Evolutionary conservation across 495 filamentous ascomycete genomes (phyloP).

Genomic region (Penicillium diatomitis): DNA sequence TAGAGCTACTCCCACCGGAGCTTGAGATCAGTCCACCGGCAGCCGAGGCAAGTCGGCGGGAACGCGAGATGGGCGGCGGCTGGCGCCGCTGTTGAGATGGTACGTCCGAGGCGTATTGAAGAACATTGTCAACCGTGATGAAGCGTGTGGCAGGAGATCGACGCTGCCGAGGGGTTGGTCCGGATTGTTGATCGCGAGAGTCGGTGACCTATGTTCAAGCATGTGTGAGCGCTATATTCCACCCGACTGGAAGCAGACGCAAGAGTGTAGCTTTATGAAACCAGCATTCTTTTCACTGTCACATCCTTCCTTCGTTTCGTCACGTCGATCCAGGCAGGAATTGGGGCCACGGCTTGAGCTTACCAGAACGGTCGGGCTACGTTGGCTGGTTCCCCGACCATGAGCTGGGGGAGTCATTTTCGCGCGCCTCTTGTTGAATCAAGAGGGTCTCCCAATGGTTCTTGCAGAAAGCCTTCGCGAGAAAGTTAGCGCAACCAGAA

Average conservation of each 20-base stretch:
- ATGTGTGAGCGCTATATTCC: too few relatives aligned
- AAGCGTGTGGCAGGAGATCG: conserved; percentile 57
- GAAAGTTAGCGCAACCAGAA: neutral
- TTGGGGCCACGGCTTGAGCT: conserved; percentile 2
- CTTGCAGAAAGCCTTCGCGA: neutral
- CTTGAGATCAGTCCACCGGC: conserved; percentile 23
- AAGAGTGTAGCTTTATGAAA: neutral
- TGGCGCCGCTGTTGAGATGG: conserved; percentile 86
- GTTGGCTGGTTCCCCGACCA: conserved; percentile 35
- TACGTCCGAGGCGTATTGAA: conserved; percentile 89
- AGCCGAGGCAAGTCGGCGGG: conserved; percentile 38
- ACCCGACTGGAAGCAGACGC: too few relatives aligned
- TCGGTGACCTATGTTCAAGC: conserved; percentile 44
- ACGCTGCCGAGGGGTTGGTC: conserved; percentile 24
- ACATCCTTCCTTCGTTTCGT: too few relatives aligned
- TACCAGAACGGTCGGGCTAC: conserved; percentile 49
- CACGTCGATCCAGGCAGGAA: too few relatives aligned
- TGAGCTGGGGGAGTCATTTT: conserved; percentile 28
- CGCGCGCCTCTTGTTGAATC: neutral
- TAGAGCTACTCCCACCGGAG: conserved; percentile 10
- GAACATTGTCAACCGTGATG: conserved; percentile 91
- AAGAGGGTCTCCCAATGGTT: neutral
- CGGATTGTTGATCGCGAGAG: conserved; percentile 42
- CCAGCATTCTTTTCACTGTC: too few relatives aligned
- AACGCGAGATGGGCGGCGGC: conserved; percentile 50